Evolutionary conservation across 495 filamentous ascomycete genomes (phyloP).

Genomic region (Penicillium coffeae): DNA sequence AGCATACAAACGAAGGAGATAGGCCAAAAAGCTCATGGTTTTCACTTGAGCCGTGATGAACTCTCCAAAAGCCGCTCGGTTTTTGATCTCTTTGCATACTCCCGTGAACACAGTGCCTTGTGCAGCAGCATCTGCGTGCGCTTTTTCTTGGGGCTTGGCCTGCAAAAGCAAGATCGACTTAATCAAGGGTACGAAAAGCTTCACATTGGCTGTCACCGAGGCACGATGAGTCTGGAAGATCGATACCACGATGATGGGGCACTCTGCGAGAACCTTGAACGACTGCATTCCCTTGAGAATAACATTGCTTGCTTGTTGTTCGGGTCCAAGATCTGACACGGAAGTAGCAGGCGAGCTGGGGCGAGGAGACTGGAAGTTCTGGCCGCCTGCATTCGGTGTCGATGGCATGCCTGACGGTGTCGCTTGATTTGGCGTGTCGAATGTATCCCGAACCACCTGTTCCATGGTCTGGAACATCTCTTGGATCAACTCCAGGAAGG

Average conservation of each 20-base stretch:
- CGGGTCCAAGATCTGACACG: conserved; percentile 67
- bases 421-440: conserved; percentile 67
- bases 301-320: conserved; percentile 76
- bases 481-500: conserved; percentile 85
- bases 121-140: conserved; percentile 75
- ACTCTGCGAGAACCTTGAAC: conserved; percentile 97
- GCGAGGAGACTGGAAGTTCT: conserved; percentile 78
- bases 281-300: conserved; percentile 92
- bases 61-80: conserved; percentile 91
- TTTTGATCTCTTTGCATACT: conserved; percentile 90
- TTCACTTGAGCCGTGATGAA: conserved; percentile 98
- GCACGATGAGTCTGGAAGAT: conserved; percentile 88
- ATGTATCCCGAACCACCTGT: conserved; percentile 85
- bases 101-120: conserved; percentile 82
- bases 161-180: conserved; percentile 85
- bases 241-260: conserved; percentile 97
- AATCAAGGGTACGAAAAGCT: conserved; percentile 87
- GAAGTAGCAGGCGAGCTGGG: conserved; percentile 85
- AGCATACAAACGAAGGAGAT: conserved; percentile 83
- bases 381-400: conserved; percentile 67
- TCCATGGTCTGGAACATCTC: conserved; percentile 96
- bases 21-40: conserved; percentile 98
- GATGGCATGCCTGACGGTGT: conserved; percentile 67
- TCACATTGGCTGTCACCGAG: conserved; percentile 79
- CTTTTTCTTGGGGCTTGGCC: conserved; percentile 89